Evolutionary conservation across 139 green algal species (phyloP).

Genomic region (Auxenochlorella pyrenoidosa): DNA sequence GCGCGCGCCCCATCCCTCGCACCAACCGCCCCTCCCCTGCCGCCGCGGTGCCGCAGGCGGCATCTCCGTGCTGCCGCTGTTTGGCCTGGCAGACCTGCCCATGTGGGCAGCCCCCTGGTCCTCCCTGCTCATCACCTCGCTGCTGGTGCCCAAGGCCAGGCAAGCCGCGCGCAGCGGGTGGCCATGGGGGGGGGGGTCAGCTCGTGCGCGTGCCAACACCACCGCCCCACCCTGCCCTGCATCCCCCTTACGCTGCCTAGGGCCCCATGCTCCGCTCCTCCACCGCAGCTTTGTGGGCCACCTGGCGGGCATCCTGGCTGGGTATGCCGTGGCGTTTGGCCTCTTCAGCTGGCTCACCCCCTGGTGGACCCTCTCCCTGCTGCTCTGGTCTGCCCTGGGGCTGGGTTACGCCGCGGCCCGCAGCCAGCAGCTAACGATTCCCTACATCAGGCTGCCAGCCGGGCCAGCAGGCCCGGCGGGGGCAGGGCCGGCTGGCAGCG

Average conservation of each 20-base stretch:
- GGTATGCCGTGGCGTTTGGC: conserved; percentile 60
- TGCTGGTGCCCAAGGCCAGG: conserved; percentile 62
- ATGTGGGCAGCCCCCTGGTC: conserved; percentile 64
- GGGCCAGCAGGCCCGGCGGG: not conserved
- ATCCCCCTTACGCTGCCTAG: not conserved
- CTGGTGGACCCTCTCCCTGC: conserved; percentile 14
- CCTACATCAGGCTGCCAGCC: not conserved
- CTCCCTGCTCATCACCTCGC: conserved; percentile 70
- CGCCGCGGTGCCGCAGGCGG: not conserved
- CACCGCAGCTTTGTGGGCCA: conserved; percentile 57
- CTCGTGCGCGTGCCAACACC: too few relatives aligned
- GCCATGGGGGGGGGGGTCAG: too few relatives aligned
- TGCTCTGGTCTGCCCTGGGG: not conserved
- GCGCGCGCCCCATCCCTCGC: not conserved
- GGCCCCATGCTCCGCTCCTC: too few relatives aligned
- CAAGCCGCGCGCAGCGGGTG: too few relatives aligned
- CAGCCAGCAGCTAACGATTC: not conserved
- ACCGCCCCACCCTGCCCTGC: not conserved
- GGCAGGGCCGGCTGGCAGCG: too few relatives aligned
- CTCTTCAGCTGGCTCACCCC: conserved; percentile 52
- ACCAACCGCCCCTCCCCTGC: not conserved
- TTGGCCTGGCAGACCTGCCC: conserved; percentile 61
- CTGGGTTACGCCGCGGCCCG: not conserved
- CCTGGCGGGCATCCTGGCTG: conserved; percentile 69
- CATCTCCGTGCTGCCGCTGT: conserved; percentile 51